Evolutionary conservation across 441 rosid genomes (phyloP).

Genomic region (Eutrema salsugineum): DNA sequence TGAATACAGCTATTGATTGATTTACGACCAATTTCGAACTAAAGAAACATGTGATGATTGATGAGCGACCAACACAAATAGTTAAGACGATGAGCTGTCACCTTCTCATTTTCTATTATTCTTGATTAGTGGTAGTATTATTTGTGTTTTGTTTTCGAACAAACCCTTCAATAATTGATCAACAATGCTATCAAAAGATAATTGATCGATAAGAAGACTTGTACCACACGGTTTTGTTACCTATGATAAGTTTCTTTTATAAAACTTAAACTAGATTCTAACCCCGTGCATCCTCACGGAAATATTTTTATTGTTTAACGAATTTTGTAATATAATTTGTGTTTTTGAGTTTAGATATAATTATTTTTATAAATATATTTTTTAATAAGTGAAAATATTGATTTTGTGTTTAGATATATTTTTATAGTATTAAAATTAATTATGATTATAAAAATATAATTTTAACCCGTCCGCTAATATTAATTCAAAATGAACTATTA

Average conservation of each 20-base stretch:
- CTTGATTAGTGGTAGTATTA: neutral
- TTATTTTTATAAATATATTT: too few relatives aligned
- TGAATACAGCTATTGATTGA: slow-evolving; percentile 13
- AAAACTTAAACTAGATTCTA: too few relatives aligned
- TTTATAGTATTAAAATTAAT: too few relatives aligned
- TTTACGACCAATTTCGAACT: slow-evolving; percentile 3
- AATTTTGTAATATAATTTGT: too few relatives aligned
- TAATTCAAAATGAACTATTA: too few relatives aligned
- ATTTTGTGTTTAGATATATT: too few relatives aligned
- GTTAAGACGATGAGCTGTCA: slow-evolving; percentile 13
- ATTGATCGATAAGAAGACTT: slow-evolving; percentile 20
- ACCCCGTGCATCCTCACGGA: too few relatives aligned
- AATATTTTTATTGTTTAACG: too few relatives aligned
- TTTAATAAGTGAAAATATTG: too few relatives aligned
- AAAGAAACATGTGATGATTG: slow-evolving; percentile 16
- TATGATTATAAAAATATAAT: too few relatives aligned
- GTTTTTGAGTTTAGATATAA: too few relatives aligned
- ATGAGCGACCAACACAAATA: slow-evolving; percentile 1
- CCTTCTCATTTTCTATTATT: slow-evolving; percentile 8
- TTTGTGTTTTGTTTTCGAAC: slow-evolving; percentile 13
- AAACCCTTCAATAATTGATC: slow-evolving; percentile 20
- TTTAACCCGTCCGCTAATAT: too few relatives aligned
- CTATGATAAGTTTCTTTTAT: neutral
- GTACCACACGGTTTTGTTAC: slow-evolving; percentile 27
- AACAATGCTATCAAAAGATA: slow-evolving; percentile 2